Evolutionary conservation across 768 basidiomycete genomes (phyloP).

Genomic region (Mycena chlorophos): DNA sequence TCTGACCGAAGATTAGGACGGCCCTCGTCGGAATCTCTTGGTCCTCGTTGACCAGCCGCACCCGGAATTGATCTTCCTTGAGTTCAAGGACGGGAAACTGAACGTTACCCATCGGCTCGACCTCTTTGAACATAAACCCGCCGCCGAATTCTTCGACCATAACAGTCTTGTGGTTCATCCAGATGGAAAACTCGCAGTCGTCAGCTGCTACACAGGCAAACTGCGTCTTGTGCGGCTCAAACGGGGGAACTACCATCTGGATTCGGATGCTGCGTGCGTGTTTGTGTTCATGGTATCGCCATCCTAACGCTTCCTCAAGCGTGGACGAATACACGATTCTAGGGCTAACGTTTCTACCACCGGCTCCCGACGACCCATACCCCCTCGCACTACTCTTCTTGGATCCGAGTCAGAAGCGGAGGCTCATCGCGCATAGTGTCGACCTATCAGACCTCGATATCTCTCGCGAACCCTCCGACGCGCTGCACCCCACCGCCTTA

Average conservation of each 20-base stretch:
- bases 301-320: constrained; percentile 9
- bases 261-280: constrained; percentile 67
- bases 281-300: neutral
- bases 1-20: constrained; percentile 29
- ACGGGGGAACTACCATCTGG: constrained; percentile 51
- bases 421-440: constrained; percentile 60
- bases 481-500: constrained; percentile 55
- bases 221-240: constrained; percentile 63
- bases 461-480: constrained; percentile 44
- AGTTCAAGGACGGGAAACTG: constrained; percentile 42
- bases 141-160: constrained; percentile 65
- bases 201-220: constrained; percentile 68
- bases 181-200: constrained; percentile 58
- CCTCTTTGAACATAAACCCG: constrained; percentile 51
- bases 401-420: constrained; percentile 66
- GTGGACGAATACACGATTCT: constrained; percentile 44
- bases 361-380: constrained; percentile 38
- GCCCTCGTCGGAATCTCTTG: constrained; percentile 51
- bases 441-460: constrained; percentile 50
- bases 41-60: constrained; percentile 77
- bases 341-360: constrained; percentile 60
- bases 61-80: constrained; percentile 66
- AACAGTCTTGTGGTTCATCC: constrained; percentile 63
- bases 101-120: constrained; percentile 45
- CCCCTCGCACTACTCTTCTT: constrained; percentile 64